Evolutionary conservation across 495 filamentous ascomycete species (phyloP).

Genomic region (Aspergillus panamensis): DNA sequence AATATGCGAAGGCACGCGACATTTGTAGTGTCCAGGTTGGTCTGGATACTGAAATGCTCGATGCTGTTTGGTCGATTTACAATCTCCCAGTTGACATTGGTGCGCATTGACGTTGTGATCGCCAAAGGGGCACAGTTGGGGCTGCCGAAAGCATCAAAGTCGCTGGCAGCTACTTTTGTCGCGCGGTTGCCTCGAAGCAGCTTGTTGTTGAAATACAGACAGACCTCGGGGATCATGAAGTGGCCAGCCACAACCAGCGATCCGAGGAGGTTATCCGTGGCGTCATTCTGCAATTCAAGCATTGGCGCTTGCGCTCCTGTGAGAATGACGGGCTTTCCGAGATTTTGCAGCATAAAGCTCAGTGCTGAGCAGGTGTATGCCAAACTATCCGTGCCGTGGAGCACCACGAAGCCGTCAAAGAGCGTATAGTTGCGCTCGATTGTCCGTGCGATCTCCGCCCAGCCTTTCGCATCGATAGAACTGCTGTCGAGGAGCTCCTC

Average conservation of each 20-base stretch:
- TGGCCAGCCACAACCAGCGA: slow-evolving; percentile 92
- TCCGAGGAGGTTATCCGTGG: slow-evolving; percentile 91
- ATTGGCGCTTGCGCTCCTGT: slow-evolving; percentile 93
- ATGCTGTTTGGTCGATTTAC: slow-evolving; percentile 72
- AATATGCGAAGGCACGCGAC: slow-evolving; percentile 94
- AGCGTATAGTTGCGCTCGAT: slow-evolving; percentile 76
- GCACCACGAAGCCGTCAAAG: slow-evolving; percentile 91
- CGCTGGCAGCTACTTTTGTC: slow-evolving; percentile 83
- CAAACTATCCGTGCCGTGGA: slow-evolving; percentile 94
- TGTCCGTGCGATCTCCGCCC: slow-evolving; percentile 77
- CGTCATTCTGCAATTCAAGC: slow-evolving; percentile 88
- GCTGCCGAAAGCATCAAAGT: slow-evolving; percentile 82
- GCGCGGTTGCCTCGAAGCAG: slow-evolving; percentile 89
- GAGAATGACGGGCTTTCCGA: slow-evolving; percentile 88
- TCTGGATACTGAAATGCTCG: slow-evolving; percentile 71
- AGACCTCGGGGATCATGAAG: slow-evolving; percentile 95
- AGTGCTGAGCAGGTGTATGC: slow-evolving; percentile 90
- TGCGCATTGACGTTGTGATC: slow-evolving; percentile 72
- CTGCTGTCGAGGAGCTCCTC: slow-evolving; percentile 83
- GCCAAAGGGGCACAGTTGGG: slow-evolving; percentile 82
- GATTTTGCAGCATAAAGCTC: slow-evolving; percentile 89
- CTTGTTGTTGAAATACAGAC: slow-evolving; percentile 90
- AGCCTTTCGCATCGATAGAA: slow-evolving; percentile 86
- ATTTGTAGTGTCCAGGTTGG: slow-evolving; percentile 76
- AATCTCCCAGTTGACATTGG: slow-evolving; percentile 79